phyloP scores from a whole-genome alignment of 1,284 basidiomycete genomes.

The Trichosporon sp. region DNA sequence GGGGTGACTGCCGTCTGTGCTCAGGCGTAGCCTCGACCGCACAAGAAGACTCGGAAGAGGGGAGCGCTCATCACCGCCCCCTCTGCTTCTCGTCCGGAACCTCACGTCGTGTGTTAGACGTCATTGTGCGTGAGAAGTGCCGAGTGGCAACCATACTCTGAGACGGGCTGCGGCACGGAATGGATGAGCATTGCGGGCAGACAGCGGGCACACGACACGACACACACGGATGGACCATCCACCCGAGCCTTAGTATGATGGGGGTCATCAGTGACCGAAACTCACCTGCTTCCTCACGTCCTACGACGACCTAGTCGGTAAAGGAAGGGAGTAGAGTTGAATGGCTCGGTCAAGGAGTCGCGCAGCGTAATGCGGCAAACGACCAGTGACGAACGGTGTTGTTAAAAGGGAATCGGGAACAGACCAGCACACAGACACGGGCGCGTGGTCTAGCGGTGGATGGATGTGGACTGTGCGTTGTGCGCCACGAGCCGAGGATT shows the following conservation, averaged over 20 bases:
- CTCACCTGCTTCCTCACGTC: conserved; percentile 14
- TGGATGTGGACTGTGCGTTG: conserved; percentile 15
- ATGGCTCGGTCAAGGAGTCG: neutral
- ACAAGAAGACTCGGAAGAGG: neutral
- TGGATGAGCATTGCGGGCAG: neutral
- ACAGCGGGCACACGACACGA: conserved; percentile 6
- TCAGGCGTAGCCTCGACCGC: conserved; percentile 6
- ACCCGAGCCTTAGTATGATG: conserved; percentile 5
- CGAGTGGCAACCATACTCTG: neutral
- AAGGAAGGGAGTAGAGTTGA: neutral
- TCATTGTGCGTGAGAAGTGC: conserved; percentile 5
- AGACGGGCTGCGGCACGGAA: neutral
- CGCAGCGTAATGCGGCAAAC: neutral
- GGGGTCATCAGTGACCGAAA: neutral
- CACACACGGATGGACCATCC: conserved; percentile 9
- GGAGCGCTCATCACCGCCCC: conserved; percentile 11
- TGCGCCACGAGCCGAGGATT: conserved; percentile 18
- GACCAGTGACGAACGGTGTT: neutral
- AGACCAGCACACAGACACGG: conserved; percentile 15
- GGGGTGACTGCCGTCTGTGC: conserved; percentile 19
- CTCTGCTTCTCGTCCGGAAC: conserved; percentile 10
- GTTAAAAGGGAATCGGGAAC: conserved; percentile 3
- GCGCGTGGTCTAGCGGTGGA: conserved; percentile 17
- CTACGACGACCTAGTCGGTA: neutral
- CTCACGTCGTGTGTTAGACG: conserved; percentile 2